Base-by-base conservation (phyloP, 2,329 filamentous ascomycete species). In the Colletotrichum ledebouriae region DNA sequence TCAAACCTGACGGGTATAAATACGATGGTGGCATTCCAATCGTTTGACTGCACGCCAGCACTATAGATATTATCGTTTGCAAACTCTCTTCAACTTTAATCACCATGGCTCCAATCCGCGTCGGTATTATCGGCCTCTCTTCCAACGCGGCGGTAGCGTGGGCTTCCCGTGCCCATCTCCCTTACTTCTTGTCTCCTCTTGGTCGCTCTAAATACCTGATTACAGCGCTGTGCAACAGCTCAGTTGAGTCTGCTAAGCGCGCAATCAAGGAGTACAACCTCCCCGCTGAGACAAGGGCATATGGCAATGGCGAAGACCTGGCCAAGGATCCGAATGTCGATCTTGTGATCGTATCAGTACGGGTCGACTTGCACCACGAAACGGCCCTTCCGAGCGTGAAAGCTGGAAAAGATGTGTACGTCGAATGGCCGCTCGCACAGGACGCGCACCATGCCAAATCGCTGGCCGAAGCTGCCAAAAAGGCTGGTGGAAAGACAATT, bases 71-170 rank as follows among this genome's bases (percentile, higher is more conserved):
- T 29, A 7, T 29, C 29, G 6, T 29, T 29, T 7, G 29, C 29
- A 29, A 7, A 4, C 6, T 29, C 29, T 29, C 2, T 29, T 29
- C 29, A 33, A 17, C 29, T 7, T 13, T 33, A 41, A 0, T 13
- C 4, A 57, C 6, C 20, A 69, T 69, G 66, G 63, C 66, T 46
- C 66, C 82, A 11, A 87, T 89, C 68, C 84, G 85, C 60, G 76
- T 86, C n/a, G 88, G 83, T 42, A 78, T 90, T 20, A 80, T 89
- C 67, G 88, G 87, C 44, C 85, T 90, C 64, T 89, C 86, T 2
- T 78, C 84, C 62, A 79, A 80, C 2, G 84, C 85, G 59, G 80
- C 80, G 41, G 83, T 82, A 2, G 83, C 83, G 0, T 91, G 88
- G 88, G 87, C 87, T 2, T 80, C 78, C 44, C 71, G 73, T 37